phyloP scores from a whole-genome alignment of 345 rosid genomes.

The Linum tenue region DNA sequence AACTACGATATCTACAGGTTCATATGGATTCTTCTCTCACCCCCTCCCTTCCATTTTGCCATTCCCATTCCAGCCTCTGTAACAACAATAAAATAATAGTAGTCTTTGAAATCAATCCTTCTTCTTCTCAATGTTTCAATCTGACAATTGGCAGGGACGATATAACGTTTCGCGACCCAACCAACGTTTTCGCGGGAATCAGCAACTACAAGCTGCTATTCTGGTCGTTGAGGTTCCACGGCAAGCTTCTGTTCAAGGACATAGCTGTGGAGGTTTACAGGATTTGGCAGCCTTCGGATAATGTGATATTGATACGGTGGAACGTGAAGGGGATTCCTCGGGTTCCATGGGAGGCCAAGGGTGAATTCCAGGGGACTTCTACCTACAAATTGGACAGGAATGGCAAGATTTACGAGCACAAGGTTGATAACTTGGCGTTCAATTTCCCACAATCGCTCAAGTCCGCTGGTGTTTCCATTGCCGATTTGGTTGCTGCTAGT shows the following conservation, averaged over 20 bases:
- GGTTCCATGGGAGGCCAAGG: conserved; percentile 95
- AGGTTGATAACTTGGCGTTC: conserved; percentile 84
- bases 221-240: conserved; percentile 88
- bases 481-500: conserved; percentile 73
- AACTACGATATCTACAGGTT: conserved; percentile 78
- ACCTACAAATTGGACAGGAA: conserved; percentile 78
- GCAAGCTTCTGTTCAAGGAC: conserved; percentile 69
- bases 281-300: conserved; percentile 97
- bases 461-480: conserved; percentile 64
- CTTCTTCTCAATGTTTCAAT: no score
- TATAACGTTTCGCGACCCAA: conserved; percentile 63
- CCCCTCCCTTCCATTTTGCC: no score
- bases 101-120: no score
- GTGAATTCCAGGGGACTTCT: conserved; percentile 86
- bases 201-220: conserved; percentile 73
- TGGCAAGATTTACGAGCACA: conserved; percentile 84
- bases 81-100: no score
- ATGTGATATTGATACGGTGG: conserved; percentile 87
- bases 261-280: conserved; percentile 71
- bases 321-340: conserved; percentile 77
- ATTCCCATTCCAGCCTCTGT: no score
- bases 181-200: conserved; percentile 75
- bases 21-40: no score
- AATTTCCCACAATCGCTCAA: conserved; percentile 69
- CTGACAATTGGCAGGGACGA: conserved; percentile 50